Evolutionary conservation across 768 basidiomycete species (phyloP).

Genomic region (Sistotremastrum niveocremeum): DNA sequence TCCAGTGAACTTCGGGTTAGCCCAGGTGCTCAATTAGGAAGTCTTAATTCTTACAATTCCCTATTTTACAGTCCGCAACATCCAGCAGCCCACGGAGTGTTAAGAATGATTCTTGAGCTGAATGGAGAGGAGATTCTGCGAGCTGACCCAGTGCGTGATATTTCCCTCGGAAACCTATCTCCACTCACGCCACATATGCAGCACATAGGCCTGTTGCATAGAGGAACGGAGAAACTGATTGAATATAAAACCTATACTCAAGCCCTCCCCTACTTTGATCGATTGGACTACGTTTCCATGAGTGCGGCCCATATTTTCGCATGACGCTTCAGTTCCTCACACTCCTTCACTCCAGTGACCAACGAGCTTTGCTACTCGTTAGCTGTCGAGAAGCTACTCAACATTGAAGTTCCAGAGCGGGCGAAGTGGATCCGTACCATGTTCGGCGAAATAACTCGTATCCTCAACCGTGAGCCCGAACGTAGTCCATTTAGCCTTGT

Average conservation of each 20-base stretch:
- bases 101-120: slow-evolving; percentile 92
- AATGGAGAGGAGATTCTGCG: slow-evolving; percentile 94
- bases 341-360: slow-evolving; percentile 55
- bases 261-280: slow-evolving; percentile 96
- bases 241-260: slow-evolving; percentile 98
- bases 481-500: neutral
- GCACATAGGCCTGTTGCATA: slow-evolving; percentile 93
- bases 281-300: slow-evolving; percentile 99
- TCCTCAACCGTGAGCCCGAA: slow-evolving; percentile 68
- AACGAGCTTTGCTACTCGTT: slow-evolving; percentile 96
- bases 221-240: slow-evolving; percentile 97
- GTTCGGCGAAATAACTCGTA: slow-evolving; percentile 93
- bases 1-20: slow-evolving; percentile 84
- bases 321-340: slow-evolving; percentile 3
- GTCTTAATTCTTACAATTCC: neutral
- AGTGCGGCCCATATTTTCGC: slow-evolving; percentile 37
- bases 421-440: slow-evolving; percentile 97
- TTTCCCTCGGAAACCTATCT: neutral
- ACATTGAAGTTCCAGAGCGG: slow-evolving; percentile 91
- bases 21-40: neutral
- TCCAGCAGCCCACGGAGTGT: slow-evolving; percentile 96
- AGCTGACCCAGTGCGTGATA: slow-evolving; percentile 56
- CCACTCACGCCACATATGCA: slow-evolving; percentile 15
- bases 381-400: slow-evolving; percentile 95
- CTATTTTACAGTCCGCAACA: slow-evolving; percentile 68